These are phyloP conservation scores for Tetrapisispora nanseiensis DNA, from an alignment of 805 yeast genomes.

Conservation along the genomic window DNA sequence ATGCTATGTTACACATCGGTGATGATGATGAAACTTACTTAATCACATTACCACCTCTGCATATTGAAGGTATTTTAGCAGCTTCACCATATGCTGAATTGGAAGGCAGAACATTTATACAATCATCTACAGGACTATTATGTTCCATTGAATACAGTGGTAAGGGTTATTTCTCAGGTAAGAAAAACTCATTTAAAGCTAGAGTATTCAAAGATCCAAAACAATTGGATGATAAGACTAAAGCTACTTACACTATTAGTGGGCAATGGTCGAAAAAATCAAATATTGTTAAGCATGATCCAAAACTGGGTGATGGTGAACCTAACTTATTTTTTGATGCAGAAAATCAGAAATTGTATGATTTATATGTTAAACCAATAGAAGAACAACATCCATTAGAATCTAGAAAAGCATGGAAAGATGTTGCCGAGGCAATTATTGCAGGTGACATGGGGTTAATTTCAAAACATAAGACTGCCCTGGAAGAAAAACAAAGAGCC, in stretches of 20 bases:
- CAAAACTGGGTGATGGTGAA: not conserved
- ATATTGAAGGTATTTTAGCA: constrained; percentile 83
- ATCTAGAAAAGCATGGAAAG: constrained; percentile 79
- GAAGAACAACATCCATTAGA: constrained; percentile 75
- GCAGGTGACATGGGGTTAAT: constrained; percentile 67
- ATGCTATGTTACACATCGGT: constrained; percentile 57
- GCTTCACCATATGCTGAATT: constrained; percentile 93
- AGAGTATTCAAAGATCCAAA: constrained; percentile 50
- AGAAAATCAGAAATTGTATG: constrained; percentile 38
- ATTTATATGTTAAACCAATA: constrained; percentile 65
- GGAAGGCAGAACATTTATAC: constrained; percentile 80
- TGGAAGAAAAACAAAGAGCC: constrained; percentile 82
- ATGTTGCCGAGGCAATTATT: constrained; percentile 81
- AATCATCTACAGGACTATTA: constrained; percentile 67
- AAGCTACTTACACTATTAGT: constrained; percentile 64
- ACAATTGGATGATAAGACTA: constrained; percentile 43
- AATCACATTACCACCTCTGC: constrained; percentile 87
- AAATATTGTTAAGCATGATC: constrained; percentile 48
- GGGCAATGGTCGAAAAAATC: constrained; percentile 93
- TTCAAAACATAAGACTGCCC: constrained; percentile 59
- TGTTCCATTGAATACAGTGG: constrained; percentile 76
- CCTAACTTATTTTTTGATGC: constrained; percentile 49
- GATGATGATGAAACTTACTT: constrained; percentile 54
- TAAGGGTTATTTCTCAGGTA: constrained; percentile 91
- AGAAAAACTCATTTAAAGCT: constrained; percentile 87